Evolutionary conservation across 305 asterid genomes (phyloP).

Genomic region (Solanum hybrid): DNA sequence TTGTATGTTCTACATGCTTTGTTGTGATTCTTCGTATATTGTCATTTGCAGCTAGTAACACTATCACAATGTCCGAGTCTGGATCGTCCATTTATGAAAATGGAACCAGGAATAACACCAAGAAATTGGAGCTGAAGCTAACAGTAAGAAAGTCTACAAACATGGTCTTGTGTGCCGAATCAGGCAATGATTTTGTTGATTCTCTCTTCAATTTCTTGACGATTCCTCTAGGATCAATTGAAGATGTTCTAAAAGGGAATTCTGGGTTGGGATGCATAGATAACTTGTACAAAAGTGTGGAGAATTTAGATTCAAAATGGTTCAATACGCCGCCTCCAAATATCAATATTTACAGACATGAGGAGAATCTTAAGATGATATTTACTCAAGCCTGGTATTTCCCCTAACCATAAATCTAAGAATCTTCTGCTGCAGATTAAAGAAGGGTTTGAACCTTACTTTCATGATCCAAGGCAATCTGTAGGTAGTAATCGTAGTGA

Average conservation of each 20-base stretch:
- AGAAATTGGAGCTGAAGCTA: slow-evolving; percentile 1
- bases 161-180: not conserved
- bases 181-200: not conserved
- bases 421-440: not conserved
- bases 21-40: not conserved
- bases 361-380: not conserved
- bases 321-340: not conserved
- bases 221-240: not conserved
- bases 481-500: not conserved
- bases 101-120: not conserved
- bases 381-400: not conserved
- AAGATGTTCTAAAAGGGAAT: not conserved
- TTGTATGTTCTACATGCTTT: not conserved
- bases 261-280: slow-evolving; percentile 5
- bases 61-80: not conserved
- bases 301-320: not conserved
- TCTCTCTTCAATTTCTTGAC: slow-evolving; percentile 1
- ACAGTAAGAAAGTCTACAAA: not conserved
- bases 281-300: slow-evolving; percentile 4
- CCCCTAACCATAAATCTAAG: not conserved
- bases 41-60: not conserved
- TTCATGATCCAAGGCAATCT: not conserved
- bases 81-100: not conserved
- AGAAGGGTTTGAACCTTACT: not conserved
- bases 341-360: not conserved